These are phyloP conservation scores for Zelonia costaricensis DNA, from an alignment of 208 protist species.

Conservation along the genomic window DNA sequence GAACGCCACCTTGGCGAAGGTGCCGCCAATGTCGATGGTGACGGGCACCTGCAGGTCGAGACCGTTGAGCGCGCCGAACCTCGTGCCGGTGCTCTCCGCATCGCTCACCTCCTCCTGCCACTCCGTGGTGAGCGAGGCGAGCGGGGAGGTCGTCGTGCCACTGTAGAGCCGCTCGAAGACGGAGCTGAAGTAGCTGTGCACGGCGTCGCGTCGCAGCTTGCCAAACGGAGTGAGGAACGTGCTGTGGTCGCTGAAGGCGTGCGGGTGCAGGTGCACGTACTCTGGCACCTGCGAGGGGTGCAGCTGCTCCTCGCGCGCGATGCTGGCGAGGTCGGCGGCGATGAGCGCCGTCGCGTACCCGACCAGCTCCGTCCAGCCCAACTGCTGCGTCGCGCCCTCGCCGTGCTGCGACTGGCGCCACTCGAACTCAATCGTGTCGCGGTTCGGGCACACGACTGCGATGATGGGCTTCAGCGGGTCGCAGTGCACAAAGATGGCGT, in stretches of 20 bases:
- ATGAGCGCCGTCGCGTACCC: slow-evolving; percentile 63
- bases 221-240: slow-evolving; percentile 81
- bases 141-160: slow-evolving; percentile 18
- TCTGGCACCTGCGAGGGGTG: slow-evolving; percentile 62
- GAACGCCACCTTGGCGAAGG: slow-evolving; percentile 89
- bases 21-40: slow-evolving; percentile 90
- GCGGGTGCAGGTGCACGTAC: slow-evolving; percentile 86
- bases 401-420: slow-evolving; percentile 45
- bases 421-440: slow-evolving; percentile 86
- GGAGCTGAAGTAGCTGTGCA: slow-evolving; percentile 71
- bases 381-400: slow-evolving; percentile 15
- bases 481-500: slow-evolving; percentile 87
- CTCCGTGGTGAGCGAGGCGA: slow-evolving; percentile 7
- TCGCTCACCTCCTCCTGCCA: slow-evolving; percentile 33
- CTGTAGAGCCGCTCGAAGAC: slow-evolving; percentile 70
- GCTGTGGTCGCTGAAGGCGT: slow-evolving; percentile 80
- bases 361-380: slow-evolving; percentile 74
- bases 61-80: background rate
- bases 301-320: slow-evolving; percentile 56
- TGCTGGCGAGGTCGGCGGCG: slow-evolving; percentile 49
- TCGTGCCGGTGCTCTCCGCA: slow-evolving; percentile 27
- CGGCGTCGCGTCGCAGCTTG: slow-evolving; percentile 52
- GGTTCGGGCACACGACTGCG: slow-evolving; percentile 82
- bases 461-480: slow-evolving; percentile 70
- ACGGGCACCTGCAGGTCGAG: slow-evolving; percentile 59